Evolutionary conservation across 2,329 filamentous ascomycete species (phyloP).

Genomic region (Cyclaneusma minus): DNA sequence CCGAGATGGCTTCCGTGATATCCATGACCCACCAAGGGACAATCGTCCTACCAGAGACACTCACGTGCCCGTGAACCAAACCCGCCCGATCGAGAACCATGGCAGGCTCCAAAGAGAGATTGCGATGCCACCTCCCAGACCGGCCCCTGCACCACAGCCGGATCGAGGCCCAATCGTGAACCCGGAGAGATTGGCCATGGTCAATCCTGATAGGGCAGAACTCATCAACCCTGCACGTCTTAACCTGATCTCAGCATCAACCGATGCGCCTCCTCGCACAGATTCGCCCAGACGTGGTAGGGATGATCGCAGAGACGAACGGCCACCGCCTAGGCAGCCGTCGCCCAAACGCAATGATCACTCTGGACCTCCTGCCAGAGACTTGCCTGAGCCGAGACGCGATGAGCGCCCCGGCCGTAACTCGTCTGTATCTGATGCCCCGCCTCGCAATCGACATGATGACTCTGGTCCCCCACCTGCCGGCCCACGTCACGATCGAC

Average conservation of each 20-base stretch:
- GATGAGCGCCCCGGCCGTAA: constrained; percentile 11
- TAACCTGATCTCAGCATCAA: constrained; percentile 16
- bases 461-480: constrained; percentile 15
- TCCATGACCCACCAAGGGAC: constrained; percentile 1
- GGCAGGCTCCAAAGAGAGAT: constrained; percentile 16
- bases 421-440: constrained; percentile 8
- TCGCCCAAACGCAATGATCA: no score
- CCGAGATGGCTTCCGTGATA: constrained; percentile 12
- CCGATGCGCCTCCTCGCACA: constrained; percentile 10
- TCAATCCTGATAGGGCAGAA: constrained; percentile 16
- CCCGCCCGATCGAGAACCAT: constrained; percentile 10
- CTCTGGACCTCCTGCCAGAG: not conserved
- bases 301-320: constrained; percentile 15
- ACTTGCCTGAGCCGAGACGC: constrained; percentile 14
- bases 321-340: not conserved
- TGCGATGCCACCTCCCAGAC: constrained; percentile 14
- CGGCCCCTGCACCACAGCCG: constrained; percentile 5
- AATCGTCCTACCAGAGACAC: constrained; percentile 1
- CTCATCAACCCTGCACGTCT: constrained; percentile 18
- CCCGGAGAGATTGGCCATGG: constrained; percentile 11
- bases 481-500: constrained; percentile 16
- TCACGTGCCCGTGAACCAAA: constrained; percentile 10
- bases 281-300: constrained; percentile 15
- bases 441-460: constrained; percentile 10
- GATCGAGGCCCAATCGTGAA: constrained; percentile 11